phyloP scores from a whole-genome alignment of 768 basidiomycete genomes.

The Suillus alpinus region DNA sequence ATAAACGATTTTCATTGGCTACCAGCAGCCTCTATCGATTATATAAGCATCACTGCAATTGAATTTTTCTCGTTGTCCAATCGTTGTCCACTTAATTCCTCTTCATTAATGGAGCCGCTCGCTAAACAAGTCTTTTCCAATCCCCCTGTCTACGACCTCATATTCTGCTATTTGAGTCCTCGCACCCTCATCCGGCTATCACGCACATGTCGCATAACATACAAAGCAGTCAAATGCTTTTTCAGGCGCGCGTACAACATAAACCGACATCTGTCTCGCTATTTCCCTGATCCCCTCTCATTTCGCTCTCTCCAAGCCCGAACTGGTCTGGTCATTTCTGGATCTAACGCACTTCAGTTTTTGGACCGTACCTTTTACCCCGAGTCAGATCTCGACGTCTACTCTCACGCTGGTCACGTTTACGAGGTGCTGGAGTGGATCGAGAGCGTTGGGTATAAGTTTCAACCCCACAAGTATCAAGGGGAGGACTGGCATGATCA shows the following conservation, averaged over 20 bases:
- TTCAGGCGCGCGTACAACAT: slow-evolving; percentile 32
- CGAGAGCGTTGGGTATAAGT: slow-evolving; percentile 28
- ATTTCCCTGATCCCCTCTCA: slow-evolving; percentile 33
- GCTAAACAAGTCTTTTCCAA: slow-evolving; percentile 8
- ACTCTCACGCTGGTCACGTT: slow-evolving; percentile 34
- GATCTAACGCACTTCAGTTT: slow-evolving; percentile 53
- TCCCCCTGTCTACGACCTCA: slow-evolving; percentile 20
- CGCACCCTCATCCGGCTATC: slow-evolving; percentile 23
- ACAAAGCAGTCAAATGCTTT: slow-evolving; percentile 18
- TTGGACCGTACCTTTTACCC: slow-evolving; percentile 43
- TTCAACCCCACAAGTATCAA: slow-evolving; percentile 20
- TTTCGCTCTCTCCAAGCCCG: slow-evolving; percentile 44
- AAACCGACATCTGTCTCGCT: slow-evolving; percentile 34
- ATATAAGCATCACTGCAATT: neutral
- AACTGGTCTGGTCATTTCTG: slow-evolving; percentile 49
- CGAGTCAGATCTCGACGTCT: slow-evolving; percentile 52
- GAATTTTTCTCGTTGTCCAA: neutral
- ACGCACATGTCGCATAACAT: slow-evolving; percentile 17
- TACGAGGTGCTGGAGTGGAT: slow-evolving; percentile 33
- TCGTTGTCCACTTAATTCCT: neutral
- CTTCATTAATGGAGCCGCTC: neutral
- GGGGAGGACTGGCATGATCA: slow-evolving; percentile 12
- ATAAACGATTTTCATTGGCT: too few species aligned
- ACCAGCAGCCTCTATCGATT: neutral
- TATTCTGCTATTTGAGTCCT: slow-evolving; percentile 22